Percentiles rank a stretch among this genome's conserved stretches.
phyloP scores from a whole-genome alignment of 129 eudicot species.

The Mikania micrantha region DNA sequence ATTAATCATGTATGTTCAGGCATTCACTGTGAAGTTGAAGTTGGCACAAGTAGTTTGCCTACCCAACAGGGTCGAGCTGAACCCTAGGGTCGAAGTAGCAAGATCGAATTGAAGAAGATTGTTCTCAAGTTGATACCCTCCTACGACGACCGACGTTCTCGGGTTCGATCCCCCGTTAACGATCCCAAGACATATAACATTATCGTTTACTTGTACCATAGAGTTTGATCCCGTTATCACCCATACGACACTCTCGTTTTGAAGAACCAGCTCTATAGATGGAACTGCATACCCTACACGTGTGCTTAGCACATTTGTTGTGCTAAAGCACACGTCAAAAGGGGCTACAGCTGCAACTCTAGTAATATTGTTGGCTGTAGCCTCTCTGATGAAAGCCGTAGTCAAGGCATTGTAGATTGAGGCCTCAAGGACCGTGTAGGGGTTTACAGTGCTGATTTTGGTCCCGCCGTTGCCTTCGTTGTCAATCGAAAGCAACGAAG shows the following conservation, averaged over 20 bases:
- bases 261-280: slow-evolving; percentile 40
- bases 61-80: slow-evolving; percentile 43
- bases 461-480: slow-evolving; percentile 56
- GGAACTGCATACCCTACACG: slow-evolving; percentile 51
- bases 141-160: slow-evolving; percentile 55
- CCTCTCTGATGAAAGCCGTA: slow-evolving; percentile 25
- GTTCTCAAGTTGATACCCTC: slow-evolving; percentile 62
- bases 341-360: slow-evolving; percentile 41
- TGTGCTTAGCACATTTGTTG: slow-evolving; percentile 25
- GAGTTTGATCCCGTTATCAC: slow-evolving; percentile 51
- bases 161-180: slow-evolving; percentile 43
- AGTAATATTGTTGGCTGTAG: slow-evolving; percentile 28
- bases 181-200: slow-evolving; percentile 47
- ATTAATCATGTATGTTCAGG: neutral
- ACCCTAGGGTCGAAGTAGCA: slow-evolving; percentile 48
- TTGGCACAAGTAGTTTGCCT: slow-evolving; percentile 52
- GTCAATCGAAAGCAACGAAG: slow-evolving; percentile 36
- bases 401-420: slow-evolving; percentile 39
- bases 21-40: slow-evolving; percentile 46
- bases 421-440: slow-evolving; percentile 49
- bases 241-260: slow-evolving; percentile 34
- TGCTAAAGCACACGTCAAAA: slow-evolving; percentile 40
- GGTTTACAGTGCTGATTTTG: slow-evolving; percentile 56
- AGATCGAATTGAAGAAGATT: slow-evolving; percentile 66
- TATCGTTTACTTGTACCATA: slow-evolving; percentile 45